A percentile compares a stretch with the other conserved stretches of the same genome.
These are phyloP conservation scores for Trichothecium roseum DNA, from an alignment of 2,329 filamentous ascomycete species.

Conservation along the genomic window DNA sequence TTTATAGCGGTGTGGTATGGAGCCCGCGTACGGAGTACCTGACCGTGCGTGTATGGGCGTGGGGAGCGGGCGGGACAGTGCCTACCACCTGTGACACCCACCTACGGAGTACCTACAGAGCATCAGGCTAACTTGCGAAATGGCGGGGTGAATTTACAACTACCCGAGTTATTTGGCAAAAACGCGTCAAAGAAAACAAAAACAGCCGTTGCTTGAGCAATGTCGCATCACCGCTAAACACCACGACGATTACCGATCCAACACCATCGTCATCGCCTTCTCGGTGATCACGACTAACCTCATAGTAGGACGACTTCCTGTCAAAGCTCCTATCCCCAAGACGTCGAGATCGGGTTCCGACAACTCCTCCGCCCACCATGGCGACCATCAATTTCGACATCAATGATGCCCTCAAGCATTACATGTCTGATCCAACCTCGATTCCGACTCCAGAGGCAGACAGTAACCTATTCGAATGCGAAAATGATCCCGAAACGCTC, in stretches of 20 bases:
- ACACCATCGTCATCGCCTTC: slow-evolving; percentile 4
- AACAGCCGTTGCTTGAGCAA: slow-evolving; percentile 15
- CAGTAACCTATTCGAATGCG: slow-evolving; percentile 74
- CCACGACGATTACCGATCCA: slow-evolving; percentile 1
- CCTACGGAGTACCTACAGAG: too few relatives aligned
- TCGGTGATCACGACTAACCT: slow-evolving; percentile 1
- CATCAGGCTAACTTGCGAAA: too few relatives aligned
- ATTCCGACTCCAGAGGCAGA: slow-evolving; percentile 84
- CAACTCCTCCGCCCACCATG: slow-evolving; percentile 34
- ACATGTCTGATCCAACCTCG: slow-evolving; percentile 81
- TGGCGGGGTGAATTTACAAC: slow-evolving; percentile 4
- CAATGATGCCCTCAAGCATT: slow-evolving; percentile 91
- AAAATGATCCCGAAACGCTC: slow-evolving; percentile 79
- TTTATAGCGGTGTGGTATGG: too few relatives aligned
- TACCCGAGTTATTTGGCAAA: too few relatives aligned
- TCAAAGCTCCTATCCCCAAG: background rate
- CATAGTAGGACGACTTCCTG: background rate
- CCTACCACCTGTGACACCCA: too few relatives aligned
- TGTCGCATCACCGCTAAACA: slow-evolving; percentile 5
- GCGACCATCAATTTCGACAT: slow-evolving; percentile 84
- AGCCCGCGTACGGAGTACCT: too few relatives aligned
- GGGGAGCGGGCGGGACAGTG: too few relatives aligned
- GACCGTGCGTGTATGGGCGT: too few relatives aligned
- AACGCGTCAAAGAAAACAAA: slow-evolving; percentile 14
- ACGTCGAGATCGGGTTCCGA: slow-evolving; percentile 3